Percentiles rank a stretch among this genome's conserved stretches.
Evolutionary conservation across 2,329 filamentous ascomycete genomes (phyloP).

Genomic region (Ambrosiella cleistominuta): DNA sequence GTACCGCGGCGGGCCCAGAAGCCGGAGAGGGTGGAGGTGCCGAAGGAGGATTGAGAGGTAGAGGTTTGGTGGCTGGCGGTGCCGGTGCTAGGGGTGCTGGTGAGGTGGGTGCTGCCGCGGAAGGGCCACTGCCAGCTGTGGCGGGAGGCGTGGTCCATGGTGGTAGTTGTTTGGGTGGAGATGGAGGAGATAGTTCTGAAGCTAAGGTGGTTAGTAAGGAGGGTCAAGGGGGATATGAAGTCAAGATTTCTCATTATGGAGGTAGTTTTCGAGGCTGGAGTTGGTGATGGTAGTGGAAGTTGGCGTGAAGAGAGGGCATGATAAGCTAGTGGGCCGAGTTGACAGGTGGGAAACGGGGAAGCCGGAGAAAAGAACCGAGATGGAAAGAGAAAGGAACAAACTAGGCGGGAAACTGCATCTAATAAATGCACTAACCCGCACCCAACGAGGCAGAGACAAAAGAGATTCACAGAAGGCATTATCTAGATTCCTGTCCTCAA

Average conservation of each 20-base stretch:
- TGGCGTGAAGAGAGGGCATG: too few species aligned
- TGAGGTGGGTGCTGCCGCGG: slow-evolving; percentile 10
- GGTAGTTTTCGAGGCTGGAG: not conserved
- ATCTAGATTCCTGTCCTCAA: too few species aligned
- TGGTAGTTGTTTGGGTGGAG: not conserved
- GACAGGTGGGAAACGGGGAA: too few species aligned
- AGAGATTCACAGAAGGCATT: too few species aligned
- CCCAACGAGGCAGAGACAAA: too few species aligned
- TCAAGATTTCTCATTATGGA: not conserved
- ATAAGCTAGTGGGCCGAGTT: too few species aligned
- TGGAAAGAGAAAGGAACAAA: too few species aligned
- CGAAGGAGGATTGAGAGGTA: slow-evolving; percentile 1
- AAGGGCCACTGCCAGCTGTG: slow-evolving; percentile 14
- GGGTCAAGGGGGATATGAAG: not conserved
- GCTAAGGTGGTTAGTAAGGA: slow-evolving; percentile 6
- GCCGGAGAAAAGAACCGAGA: too few species aligned
- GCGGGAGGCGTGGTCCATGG: slow-evolving; percentile 2
- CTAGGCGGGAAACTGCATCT: too few species aligned
- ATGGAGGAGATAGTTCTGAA: not conserved
- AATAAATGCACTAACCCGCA: too few species aligned
- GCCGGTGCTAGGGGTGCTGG: slow-evolving; percentile 5
- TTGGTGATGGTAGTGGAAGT: not conserved
- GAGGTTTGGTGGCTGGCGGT: not conserved
- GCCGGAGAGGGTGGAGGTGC: slow-evolving; percentile 6
- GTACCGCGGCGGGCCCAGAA: slow-evolving; percentile 11